phyloP scores from a whole-genome alignment of 2,329 filamentous ascomycete species.

The Pseudocercospora crystallina region DNA sequence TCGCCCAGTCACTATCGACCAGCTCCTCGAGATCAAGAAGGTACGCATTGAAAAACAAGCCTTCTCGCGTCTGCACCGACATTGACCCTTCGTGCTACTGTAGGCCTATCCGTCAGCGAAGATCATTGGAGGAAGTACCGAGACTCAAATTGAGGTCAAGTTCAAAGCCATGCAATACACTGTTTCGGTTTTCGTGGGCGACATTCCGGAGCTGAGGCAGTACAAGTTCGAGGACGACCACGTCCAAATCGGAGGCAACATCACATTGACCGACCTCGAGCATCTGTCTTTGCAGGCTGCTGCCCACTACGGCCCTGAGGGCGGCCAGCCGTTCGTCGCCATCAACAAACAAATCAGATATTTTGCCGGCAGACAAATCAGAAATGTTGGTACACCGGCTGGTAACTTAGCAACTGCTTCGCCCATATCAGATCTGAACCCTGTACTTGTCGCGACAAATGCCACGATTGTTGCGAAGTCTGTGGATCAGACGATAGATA shows the following conservation, averaged over 20 bases:
- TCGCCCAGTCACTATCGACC: slow-evolving; percentile 78
- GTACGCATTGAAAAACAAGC: slow-evolving; percentile 34
- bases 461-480: slow-evolving; percentile 80
- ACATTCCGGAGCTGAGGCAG: slow-evolving; percentile 84
- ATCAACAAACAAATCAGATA: slow-evolving; percentile 93
- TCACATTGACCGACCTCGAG: slow-evolving; percentile 88
- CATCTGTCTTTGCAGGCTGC: slow-evolving; percentile 77
- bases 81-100: no score
- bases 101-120: slow-evolving; percentile 73
- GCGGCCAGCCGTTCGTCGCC: slow-evolving; percentile 79
- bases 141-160: slow-evolving; percentile 97
- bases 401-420: slow-evolving; percentile 93
- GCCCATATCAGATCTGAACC: slow-evolving; percentile 94
- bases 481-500: slow-evolving; percentile 68
- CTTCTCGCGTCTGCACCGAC: no score
- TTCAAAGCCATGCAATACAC: slow-evolving; percentile 94
- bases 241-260: slow-evolving; percentile 90
- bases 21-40: slow-evolving; percentile 88
- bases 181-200: slow-evolving; percentile 86
- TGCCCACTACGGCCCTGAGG: slow-evolving; percentile 69
- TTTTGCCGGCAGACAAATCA: slow-evolving; percentile 92
- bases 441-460: slow-evolving; percentile 85
- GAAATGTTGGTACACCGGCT: slow-evolving; percentile 95
- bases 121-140: slow-evolving; percentile 91
- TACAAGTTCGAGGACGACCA: slow-evolving; percentile 77